Conservation (phyloP, 352 stramenopile genomes). For the Thraustotheca clavata region DNA sequence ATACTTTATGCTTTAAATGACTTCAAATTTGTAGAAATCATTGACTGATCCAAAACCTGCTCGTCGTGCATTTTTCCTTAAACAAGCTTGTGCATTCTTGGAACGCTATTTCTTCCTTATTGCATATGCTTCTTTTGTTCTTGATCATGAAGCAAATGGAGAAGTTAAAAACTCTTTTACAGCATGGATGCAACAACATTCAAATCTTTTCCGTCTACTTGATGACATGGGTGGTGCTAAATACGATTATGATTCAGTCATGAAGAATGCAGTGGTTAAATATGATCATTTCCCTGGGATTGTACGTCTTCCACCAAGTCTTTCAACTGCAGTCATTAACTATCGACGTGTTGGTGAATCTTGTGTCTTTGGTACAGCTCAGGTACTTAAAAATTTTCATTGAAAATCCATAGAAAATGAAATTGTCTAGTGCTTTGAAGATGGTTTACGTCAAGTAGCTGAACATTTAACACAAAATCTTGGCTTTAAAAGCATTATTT, state of each 20-base stretch:
- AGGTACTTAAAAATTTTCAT: not conserved
- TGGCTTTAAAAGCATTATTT: conserved; percentile 21
- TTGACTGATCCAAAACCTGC: not conserved
- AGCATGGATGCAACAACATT: conserved; percentile 23
- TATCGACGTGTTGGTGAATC: conserved; percentile 4
- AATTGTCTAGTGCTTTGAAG: conserved; percentile 36
- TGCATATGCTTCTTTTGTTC: conserved; percentile 22
- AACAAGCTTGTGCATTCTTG: conserved; percentile 20
- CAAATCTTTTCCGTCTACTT: conserved; percentile 23
- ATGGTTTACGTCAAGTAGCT: conserved; percentile 56
- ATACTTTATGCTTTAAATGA: not conserved
- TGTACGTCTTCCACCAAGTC: not conserved
- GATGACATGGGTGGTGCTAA: conserved; percentile 4
- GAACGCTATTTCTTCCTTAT: conserved; percentile 26
- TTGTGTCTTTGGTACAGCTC: not conserved
- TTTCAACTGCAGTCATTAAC: conserved; percentile 8
- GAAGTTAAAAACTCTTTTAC: conserved; percentile 17
- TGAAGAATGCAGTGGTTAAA: conserved; percentile 3
- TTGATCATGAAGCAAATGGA: not conserved
- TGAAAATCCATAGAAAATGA: not conserved
- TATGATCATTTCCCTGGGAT: conserved; percentile 1
- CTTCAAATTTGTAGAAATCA: not conserved
- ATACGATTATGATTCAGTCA: conserved; percentile 11
- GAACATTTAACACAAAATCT: conserved; percentile 34
- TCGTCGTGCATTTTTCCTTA: conserved; percentile 5